These are phyloP conservation scores for Davidsoniella australis DNA, from an alignment of 2,329 filamentous ascomycete genomes.

Conservation along the genomic window DNA sequence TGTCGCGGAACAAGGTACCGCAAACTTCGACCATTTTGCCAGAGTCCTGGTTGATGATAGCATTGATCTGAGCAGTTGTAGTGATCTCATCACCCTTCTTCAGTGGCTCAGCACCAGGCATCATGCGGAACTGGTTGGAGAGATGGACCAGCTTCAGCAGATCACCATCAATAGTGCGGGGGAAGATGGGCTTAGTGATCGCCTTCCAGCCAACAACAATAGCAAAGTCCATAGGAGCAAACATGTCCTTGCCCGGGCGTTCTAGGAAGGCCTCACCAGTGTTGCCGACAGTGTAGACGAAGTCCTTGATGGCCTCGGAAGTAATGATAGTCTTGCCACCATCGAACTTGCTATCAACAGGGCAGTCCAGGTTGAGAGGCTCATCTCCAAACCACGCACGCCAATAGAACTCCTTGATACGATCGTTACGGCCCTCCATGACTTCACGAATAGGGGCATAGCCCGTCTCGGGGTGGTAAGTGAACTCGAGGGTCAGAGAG, in stretches of 20 bases:
- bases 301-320: conserved; percentile 87
- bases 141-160: conserved; percentile 90
- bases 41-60: conserved; percentile 93
- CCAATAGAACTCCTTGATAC: conserved; percentile 99
- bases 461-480: conserved; percentile 84
- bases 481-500: conserved; percentile 74
- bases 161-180: conserved; percentile 87
- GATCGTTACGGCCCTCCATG: conserved; percentile 89
- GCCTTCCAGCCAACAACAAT: conserved; percentile 99
- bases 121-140: conserved; percentile 96
- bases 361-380: conserved; percentile 61
- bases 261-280: conserved; percentile 95
- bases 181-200: conserved; percentile 98
- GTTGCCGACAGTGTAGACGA: conserved; percentile 97
- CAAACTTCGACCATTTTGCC: conserved; percentile 99
- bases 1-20: conserved; percentile 77
- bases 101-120: conserved; percentile 81
- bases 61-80: conserved; percentile 90
- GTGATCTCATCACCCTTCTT: conserved; percentile 90
- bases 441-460: conserved; percentile 97
- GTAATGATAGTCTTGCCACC: conserved; percentile 79
- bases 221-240: conserved; percentile 95
- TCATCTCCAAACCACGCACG: conserved; percentile 91
- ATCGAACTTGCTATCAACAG: conserved; percentile 76
- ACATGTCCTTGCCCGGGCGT: conserved; percentile 81